Evolutionary conservation across 441 rosid genomes (phyloP).

Genomic region (Pelargonium myrrhifolium): DNA sequence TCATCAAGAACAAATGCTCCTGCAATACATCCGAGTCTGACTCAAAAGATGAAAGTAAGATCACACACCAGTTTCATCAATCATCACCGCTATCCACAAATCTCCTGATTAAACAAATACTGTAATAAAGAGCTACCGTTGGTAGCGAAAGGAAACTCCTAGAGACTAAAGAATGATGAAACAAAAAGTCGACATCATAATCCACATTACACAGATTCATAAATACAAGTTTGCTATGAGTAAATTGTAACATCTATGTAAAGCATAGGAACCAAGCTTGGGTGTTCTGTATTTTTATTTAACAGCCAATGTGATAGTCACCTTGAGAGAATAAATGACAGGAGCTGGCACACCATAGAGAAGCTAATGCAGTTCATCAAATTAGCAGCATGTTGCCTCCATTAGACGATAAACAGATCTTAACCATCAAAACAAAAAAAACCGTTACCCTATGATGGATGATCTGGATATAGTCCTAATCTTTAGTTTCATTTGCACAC

Average conservation of each 20-base stretch:
- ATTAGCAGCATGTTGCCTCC: constrained; percentile 22
- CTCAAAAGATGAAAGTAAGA: background rate
- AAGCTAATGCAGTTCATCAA: constrained; percentile 25
- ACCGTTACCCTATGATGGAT: constrained; percentile 4
- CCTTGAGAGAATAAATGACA: constrained; percentile 27
- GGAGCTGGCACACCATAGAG: constrained; percentile 22
- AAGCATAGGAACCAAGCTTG: constrained; percentile 29
- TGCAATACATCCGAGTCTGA: background rate
- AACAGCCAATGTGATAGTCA: constrained; percentile 35
- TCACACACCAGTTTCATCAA: background rate
- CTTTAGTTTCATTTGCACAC: background rate
- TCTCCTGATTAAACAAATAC: constrained; percentile 2
- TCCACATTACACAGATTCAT: constrained; percentile 27
- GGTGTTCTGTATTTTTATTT: constrained; percentile 22
- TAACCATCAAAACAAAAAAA: constrained; percentile 13
- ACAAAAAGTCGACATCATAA: constrained; percentile 6
- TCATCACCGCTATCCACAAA: constrained; percentile 2
- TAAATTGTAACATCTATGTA: constrained; percentile 38
- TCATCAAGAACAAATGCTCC: background rate
- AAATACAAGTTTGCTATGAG: constrained; percentile 33
- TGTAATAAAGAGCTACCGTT: background rate
- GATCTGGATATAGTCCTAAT: background rate
- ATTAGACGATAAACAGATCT: constrained; percentile 26
- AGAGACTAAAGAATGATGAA: background rate
- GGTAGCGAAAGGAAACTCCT: constrained; percentile 1